These are phyloP conservation scores for Verticillium tricorpus DNA, from an alignment of 2,329 filamentous ascomycete genomes.

Conservation along the genomic window DNA sequence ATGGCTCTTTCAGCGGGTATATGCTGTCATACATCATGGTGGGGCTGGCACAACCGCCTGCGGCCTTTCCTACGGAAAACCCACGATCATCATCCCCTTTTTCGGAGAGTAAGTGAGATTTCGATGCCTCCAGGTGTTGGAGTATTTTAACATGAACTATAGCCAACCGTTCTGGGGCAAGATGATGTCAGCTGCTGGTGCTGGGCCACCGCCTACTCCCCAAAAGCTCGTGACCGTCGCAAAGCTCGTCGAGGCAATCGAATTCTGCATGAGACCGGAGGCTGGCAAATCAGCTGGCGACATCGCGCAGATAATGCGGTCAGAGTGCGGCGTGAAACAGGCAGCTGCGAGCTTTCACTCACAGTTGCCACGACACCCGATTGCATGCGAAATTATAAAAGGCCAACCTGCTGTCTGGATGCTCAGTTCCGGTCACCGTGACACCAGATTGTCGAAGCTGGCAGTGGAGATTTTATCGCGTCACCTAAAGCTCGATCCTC, in stretches of 20 bases:
- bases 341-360: slow-evolving; percentile 62
- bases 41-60: slow-evolving; percentile 73
- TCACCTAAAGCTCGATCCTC: slow-evolving; percentile 37
- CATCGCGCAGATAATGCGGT: slow-evolving; percentile 56
- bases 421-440: slow-evolving; percentile 9
- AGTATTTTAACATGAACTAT: background rate
- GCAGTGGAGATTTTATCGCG: slow-evolving; percentile 49
- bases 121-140: no score
- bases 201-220: slow-evolving; percentile 28
- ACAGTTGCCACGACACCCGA: slow-evolving; percentile 40
- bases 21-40: slow-evolving; percentile 62
- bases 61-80: slow-evolving; percentile 63
- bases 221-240: slow-evolving; percentile 25
- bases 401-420: slow-evolving; percentile 62
- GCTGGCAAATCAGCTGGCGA: slow-evolving; percentile 51
- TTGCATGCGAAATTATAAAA: slow-evolving; percentile 63
- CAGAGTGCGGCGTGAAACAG: slow-evolving; percentile 62
- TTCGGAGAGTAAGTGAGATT: slow-evolving; percentile 53
- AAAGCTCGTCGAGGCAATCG: slow-evolving; percentile 30
- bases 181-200: slow-evolving; percentile 32
- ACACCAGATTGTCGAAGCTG: slow-evolving; percentile 41
- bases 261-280: slow-evolving; percentile 47
- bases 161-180: slow-evolving; percentile 33
- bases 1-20: slow-evolving; percentile 66
- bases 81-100: slow-evolving; percentile 73